phyloP scores from a whole-genome alignment of 768 basidiomycete genomes.

The Tylopilus vinaceipallidus region DNA sequence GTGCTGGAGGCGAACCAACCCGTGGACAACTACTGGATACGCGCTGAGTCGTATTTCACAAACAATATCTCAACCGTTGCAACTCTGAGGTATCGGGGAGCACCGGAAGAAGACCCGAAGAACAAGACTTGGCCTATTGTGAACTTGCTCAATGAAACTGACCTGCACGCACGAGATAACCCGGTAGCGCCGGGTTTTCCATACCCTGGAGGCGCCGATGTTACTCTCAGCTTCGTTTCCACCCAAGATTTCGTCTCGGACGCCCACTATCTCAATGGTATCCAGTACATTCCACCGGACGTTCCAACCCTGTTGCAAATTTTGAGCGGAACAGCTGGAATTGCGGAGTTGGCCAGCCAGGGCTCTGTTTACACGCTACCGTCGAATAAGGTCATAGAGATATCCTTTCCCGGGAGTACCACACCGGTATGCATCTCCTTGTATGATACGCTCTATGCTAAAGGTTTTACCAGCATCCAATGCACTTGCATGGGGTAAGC shows the following conservation, averaged over 20 bases:
- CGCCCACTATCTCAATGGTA: slow-evolving; percentile 34
- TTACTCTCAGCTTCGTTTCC: slow-evolving; percentile 37
- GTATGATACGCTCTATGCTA: not conserved
- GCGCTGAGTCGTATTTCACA: slow-evolving; percentile 28
- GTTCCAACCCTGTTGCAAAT: slow-evolving; percentile 47
- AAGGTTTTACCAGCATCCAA: slow-evolving; percentile 33
- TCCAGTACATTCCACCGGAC: slow-evolving; percentile 33
- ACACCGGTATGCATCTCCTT: slow-evolving; percentile 31
- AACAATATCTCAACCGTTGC: slow-evolving; percentile 41
- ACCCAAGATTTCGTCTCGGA: slow-evolving; percentile 26
- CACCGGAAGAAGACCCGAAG: slow-evolving; percentile 33
- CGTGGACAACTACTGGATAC: slow-evolving; percentile 42
- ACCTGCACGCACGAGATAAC: slow-evolving; percentile 34
- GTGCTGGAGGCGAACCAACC: slow-evolving; percentile 36
- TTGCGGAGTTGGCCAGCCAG: slow-evolving; percentile 36
- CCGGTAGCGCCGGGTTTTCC: slow-evolving; percentile 32
- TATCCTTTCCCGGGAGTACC: slow-evolving; percentile 21
- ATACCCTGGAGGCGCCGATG: slow-evolving; percentile 40
- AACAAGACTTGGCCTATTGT: slow-evolving; percentile 6
- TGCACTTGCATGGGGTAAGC: slow-evolving; percentile 46
- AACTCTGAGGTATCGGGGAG: slow-evolving; percentile 42
- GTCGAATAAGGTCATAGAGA: slow-evolving; percentile 44
- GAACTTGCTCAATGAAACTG: slow-evolving; percentile 36
- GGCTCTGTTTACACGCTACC: slow-evolving; percentile 45
- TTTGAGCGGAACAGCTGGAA: slow-evolving; percentile 36